Base-by-base conservation (phyloP, 2,329 filamentous ascomycete genomes). In the Claviceps purpurea region DNA sequence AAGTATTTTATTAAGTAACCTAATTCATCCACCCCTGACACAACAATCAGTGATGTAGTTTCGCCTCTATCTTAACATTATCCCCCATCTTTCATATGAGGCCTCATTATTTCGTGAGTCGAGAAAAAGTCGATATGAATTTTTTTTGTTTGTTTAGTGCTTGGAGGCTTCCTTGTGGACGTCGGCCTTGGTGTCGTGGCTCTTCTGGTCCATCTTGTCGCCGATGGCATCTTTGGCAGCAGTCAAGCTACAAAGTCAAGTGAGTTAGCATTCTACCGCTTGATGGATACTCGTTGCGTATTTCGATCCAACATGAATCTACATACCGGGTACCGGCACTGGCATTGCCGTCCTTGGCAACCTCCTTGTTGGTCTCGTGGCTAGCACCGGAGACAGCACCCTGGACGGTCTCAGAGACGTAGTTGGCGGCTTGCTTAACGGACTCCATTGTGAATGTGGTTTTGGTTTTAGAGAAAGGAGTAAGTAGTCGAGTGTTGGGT, bases 341-440 rank as follows among this genome's bases (percentile, higher is more conserved):
- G 58, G 72, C 75, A 62, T 82, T 72, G 65, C 62, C 63, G 65
- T 81, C 76, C 76, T 85, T 85, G 66, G 82, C 82, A 59, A 81
- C 71, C 60, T 73, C 66, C 78, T 85, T 85, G 79, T 85, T 85
- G 73, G 73, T 71, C 73, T 85, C 81, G 77, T 86, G 85, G 72
- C 73, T 78, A 57, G 76, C 74, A 61, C 74, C 73, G 56, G 74
- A 70, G 59, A 72, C 63, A 50, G 73, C 71, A 61, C 79, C 74
- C 73, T 84, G 76, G 63, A 84, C 66, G 60, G 72, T 72, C 76
- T 86, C 82, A 59, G 78, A 69, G 70, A 84, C 79, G 77, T 84
- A 84, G 78, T 84, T 84, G 71, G 70, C 76, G 65, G 74, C 76
- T 71, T 84, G 79, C 74, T 75, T 75, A 60, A 70, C 57, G 59